A percentile compares a stretch with the other conserved stretches of the same genome.
Conservation (phyloP, 2,329 filamentous ascomycete genomes). For the Fusarium palustre region DNA sequence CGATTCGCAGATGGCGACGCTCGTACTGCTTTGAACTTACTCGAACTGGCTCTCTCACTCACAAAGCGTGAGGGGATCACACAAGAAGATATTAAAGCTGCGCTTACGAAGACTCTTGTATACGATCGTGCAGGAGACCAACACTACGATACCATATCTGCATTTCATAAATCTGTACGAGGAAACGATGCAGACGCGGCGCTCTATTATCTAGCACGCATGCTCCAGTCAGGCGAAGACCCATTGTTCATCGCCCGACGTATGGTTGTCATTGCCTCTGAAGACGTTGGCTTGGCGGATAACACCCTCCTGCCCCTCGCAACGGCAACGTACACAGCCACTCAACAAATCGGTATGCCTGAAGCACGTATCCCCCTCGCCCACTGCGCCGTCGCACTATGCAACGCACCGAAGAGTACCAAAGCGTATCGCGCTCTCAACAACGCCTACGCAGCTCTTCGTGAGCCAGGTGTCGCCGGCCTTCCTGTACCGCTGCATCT, state of each 20-base stretch:
- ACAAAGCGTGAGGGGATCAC: conserved; percentile 70
- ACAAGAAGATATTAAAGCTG: conserved; percentile 79
- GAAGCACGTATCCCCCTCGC: conserved; percentile 93
- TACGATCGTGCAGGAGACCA: conserved; percentile 96
- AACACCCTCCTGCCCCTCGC: conserved; percentile 85
- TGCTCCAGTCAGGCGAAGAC: conserved; percentile 96
- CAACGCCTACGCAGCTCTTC: conserved; percentile 81
- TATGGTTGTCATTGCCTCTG: conserved; percentile 93
- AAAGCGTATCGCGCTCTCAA: conserved; percentile 84
- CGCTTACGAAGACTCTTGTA: conserved; percentile 90
- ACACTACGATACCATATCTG: conserved; percentile 97
- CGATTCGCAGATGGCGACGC: conserved; percentile 93
- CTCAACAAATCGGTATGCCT: conserved; percentile 94
- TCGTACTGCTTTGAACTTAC: conserved; percentile 88
- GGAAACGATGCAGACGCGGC: conserved; percentile 88
- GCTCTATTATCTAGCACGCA: conserved; percentile 93
- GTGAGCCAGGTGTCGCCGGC: conserved; percentile 84
- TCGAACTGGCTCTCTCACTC: conserved; percentile 88
- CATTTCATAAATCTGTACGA: conserved; percentile 95
- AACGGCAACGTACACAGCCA: conserved; percentile 85
- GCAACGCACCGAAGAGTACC: conserved; percentile 86
- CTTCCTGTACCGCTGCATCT: conserved; percentile 88
- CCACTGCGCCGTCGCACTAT: conserved; percentile 85
- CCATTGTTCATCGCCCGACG: conserved; percentile 91
- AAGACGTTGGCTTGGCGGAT: conserved; percentile 93